Percentiles rank a stretch among this genome's conserved stretches.
phyloP scores from a whole-genome alignment of 139 green algal species.

The Coccomyxa sp. region DNA sequence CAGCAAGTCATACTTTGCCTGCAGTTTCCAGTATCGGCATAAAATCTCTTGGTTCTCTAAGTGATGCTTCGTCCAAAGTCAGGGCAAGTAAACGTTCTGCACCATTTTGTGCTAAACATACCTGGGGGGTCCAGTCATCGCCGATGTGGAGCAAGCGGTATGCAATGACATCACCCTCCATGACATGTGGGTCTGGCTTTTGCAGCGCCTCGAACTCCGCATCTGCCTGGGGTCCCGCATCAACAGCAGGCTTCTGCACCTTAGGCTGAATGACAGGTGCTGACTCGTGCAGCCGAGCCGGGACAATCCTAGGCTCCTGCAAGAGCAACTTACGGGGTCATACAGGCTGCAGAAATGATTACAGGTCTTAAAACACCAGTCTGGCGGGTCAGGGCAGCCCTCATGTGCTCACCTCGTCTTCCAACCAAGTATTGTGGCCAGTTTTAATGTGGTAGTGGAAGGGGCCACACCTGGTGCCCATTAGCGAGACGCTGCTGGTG shows the following conservation, averaged over 20 bases:
- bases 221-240: not conserved
- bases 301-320: not conserved
- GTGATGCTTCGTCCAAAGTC: no score
- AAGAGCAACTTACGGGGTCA: not conserved
- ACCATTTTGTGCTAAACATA: not conserved
- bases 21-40: no score
- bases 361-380: not conserved
- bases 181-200: not conserved
- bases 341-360: not conserved
- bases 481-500: no score
- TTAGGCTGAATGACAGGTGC: not conserved
- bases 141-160: not conserved
- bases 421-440: no score
- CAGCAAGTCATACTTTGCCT: no score
- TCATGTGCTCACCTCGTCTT: no score
- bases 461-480: no score
- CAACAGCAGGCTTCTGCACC: not conserved
- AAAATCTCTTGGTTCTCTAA: no score
- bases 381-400: no score
- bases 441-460: no score
- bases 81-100: no score
- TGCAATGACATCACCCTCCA: not conserved
- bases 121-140: not conserved
- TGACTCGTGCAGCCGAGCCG: not conserved
- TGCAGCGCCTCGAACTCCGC: not conserved